Percentiles rank a stretch among this genome's conserved stretches.
Conservation (phyloP, 78 protist genomes). For the Dictyostelium citrinum region DNA sequence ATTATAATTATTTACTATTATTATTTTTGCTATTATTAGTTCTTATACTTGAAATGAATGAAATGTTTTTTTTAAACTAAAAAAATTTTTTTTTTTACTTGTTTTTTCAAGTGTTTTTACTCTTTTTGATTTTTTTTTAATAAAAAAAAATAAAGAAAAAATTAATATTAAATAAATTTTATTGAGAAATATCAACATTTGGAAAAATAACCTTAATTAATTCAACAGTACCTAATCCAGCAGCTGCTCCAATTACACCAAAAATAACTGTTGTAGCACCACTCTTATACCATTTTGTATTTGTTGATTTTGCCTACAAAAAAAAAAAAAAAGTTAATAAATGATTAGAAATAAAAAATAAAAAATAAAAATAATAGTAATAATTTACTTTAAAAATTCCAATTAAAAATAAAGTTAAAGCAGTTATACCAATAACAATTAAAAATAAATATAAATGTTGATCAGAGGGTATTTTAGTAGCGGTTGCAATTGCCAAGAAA, state of each 20-base stretch:
- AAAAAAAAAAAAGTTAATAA: not conserved
- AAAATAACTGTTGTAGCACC: slow-evolving; percentile 52
- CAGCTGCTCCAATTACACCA: slow-evolving; percentile 55
- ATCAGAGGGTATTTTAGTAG: not conserved
- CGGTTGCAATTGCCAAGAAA: not conserved
- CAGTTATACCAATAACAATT: slow-evolving; percentile 36
- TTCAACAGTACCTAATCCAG: slow-evolving; percentile 49
- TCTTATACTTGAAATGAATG: no score
- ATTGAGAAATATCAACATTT: not conserved
- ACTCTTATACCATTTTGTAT: slow-evolving; percentile 2
- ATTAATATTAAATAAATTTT: not conserved
- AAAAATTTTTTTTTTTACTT: not conserved
- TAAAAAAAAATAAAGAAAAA: no score
- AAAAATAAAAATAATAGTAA: not conserved
- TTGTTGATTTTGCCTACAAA: not conserved
- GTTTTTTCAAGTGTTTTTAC: not conserved
- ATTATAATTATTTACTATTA: no score
- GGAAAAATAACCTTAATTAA: slow-evolving; percentile 42
- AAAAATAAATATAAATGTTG: slow-evolving; percentile 33
- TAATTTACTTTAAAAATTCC: slow-evolving; percentile 60
- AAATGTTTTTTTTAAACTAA: no score
- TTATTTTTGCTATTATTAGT: no score
- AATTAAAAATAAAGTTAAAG: slow-evolving; percentile 63
- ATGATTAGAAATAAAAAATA: not conserved
- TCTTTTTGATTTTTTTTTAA: not conserved